Evolutionary conservation across 1,284 basidiomycete genomes (phyloP), one percentile per base, ranked within the genome.

Genomic region (Rhodotorula sp.): DNA sequence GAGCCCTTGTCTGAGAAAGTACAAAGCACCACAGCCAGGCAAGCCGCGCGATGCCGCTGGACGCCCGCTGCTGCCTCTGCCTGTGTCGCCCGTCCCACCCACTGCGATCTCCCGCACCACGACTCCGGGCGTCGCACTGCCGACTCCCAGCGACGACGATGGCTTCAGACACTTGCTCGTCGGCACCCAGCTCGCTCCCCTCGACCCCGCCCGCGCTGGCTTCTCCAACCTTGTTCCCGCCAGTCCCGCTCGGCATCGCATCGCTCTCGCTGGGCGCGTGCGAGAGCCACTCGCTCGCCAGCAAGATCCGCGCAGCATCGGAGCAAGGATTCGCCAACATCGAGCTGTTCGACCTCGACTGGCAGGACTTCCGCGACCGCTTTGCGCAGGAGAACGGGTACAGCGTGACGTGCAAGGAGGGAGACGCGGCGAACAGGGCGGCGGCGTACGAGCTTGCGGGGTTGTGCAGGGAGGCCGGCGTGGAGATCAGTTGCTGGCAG

Each of bases 281-380:
- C 62, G 65, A 68, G 29, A 52, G 59, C 56, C 79, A 80, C 67
- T 69, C 77, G 22, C 75, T 80, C 20, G 66, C 71, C 6, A 64
- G 71, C 66, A 80, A 80, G 73, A 64, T 80, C 54, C 67, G 66
- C 6, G 78, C 79, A 30, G 77, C 78, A 32, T 70, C 76, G 17
- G 46, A 66, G 8, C 76, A 76, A 29, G 80, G 80, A 11, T 80
- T 79, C 68, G 51, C 76, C 57, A 73, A 74, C 59, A 73, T 81
- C 63, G 80, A 81, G 60, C 71, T 81, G n/a, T 80, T 80, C 59
- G 78, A 79, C 60, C 76, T 78, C 54, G 79, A 80, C 65, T 79
- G 79, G 67, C 77, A 66, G 72, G 71, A 9, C 15, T 80, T 75
- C 58, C 77, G 77, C 22, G 71, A 75, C 54, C 64, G 70, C 13